phyloP scores from a whole-genome alignment of 2,329 filamentous ascomycete genomes.

The Coniosporium tulheliwenetii region DNA sequence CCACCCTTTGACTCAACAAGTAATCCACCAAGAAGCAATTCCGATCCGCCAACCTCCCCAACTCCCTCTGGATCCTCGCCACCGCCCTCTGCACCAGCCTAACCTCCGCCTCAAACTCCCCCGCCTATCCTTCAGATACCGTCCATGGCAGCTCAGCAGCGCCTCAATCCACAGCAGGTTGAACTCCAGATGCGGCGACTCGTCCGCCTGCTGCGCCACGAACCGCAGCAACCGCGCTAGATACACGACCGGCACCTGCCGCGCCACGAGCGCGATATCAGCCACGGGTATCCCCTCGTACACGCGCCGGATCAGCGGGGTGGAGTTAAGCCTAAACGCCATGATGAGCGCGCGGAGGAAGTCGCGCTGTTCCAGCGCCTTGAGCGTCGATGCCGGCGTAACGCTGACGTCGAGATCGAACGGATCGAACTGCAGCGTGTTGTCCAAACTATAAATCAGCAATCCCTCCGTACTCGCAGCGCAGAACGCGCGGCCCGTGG shows the following conservation, averaged over 20 bases:
- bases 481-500: constrained; percentile 80
- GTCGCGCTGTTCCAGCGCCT: constrained; percentile 63
- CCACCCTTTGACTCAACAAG: constrained; percentile 41
- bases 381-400: constrained; percentile 54
- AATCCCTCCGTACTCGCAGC: constrained; percentile 90
- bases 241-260: constrained; percentile 69
- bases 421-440: constrained; percentile 68
- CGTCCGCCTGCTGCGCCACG: constrained; percentile 73
- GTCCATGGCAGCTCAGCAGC: constrained; percentile 63
- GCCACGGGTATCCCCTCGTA: constrained; percentile 67
- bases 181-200: constrained; percentile 87
- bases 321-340: constrained; percentile 90
- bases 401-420: constrained; percentile 92
- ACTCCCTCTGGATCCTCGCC: constrained; percentile 63
- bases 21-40: constrained; percentile 86
- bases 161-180: constrained; percentile 87
- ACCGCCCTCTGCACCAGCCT: constrained; percentile 70
- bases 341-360: constrained; percentile 89
- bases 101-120: constrained; percentile 69
- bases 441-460: constrained; percentile 83
- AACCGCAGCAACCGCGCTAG: constrained; percentile 73
- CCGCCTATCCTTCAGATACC: constrained; percentile 68
- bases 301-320: constrained; percentile 63
- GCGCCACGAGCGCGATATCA: constrained; percentile 64
- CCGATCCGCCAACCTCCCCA: constrained; percentile 69